Percentiles rank a stretch among this genome's conserved stretches.
Evolutionary conservation across 1,284 basidiomycete species (phyloP).

Genomic region (Marasmius oreades): DNA sequence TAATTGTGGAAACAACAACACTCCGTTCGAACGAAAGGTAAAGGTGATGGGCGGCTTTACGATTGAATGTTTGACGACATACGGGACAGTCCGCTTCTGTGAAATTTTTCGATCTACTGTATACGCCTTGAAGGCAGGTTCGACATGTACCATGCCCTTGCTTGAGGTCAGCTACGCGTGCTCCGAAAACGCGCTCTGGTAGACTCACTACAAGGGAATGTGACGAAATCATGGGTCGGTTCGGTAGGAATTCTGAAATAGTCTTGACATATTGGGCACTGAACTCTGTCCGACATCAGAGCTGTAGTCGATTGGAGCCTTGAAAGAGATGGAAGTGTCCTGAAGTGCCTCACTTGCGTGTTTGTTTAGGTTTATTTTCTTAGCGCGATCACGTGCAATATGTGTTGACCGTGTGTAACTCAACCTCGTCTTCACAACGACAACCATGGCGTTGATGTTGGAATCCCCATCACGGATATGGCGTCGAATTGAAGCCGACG

Average conservation of each 20-base stretch:
- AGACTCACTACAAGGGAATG: not conserved
- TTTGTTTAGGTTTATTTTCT: not conserved
- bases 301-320: not conserved
- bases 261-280: not conserved
- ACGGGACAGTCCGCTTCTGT: not conserved
- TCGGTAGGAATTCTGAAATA: conserved; percentile 2
- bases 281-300: not conserved
- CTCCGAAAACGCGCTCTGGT: no score
- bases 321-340: not conserved
- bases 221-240: not conserved
- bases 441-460: conserved; percentile 44
- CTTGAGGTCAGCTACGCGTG: no score
- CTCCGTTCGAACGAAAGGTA: not conserved
- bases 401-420: not conserved
- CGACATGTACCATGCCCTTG: not conserved
- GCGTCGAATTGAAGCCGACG: conserved; percentile 69
- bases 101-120: not conserved
- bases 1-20: not conserved
- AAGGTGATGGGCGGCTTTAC: not conserved
- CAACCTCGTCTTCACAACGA: not conserved
- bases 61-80: not conserved
- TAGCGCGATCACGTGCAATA: conserved; percentile 5
- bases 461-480: conserved; percentile 80
- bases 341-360: no score
- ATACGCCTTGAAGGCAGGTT: not conserved